These are phyloP conservation scores for Daedaleopsis sinensis DNA, from an alignment of 768 basidiomycete species.

Conservation along the genomic window DNA sequence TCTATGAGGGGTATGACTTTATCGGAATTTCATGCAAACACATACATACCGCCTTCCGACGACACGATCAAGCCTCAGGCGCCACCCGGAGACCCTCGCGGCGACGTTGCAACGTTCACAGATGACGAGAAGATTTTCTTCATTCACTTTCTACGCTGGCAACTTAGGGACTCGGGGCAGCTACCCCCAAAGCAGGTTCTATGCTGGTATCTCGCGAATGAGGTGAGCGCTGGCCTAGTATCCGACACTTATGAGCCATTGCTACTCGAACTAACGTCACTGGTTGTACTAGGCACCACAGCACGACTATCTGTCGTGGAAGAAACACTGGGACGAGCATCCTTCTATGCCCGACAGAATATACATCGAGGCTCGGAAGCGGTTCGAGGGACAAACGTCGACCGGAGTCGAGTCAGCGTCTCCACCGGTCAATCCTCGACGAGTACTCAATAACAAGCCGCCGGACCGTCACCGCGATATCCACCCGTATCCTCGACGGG, in stretches of 20 bases:
- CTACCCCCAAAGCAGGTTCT: background rate
- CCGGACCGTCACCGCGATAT: background rate
- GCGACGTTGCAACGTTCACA: background rate
- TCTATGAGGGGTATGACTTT: background rate
- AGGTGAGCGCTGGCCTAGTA: background rate
- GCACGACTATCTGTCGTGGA: constrained; percentile 3
- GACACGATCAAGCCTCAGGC: background rate
- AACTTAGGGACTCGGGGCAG: background rate
- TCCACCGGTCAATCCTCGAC: background rate
- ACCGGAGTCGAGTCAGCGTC: background rate
- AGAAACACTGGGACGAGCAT: constrained; percentile 10
- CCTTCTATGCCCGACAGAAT: constrained; percentile 5
- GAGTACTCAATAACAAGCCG: background rate
- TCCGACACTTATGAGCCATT: background rate
- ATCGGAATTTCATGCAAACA: constrained; percentile 5
- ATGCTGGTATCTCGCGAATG: background rate
- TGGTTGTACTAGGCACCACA: background rate
- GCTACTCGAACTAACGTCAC: background rate
- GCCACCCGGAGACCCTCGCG: background rate
- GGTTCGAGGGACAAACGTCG: no score
- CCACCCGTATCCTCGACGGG: background rate
- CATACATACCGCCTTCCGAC: background rate
- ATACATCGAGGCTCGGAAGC: constrained; percentile 2
- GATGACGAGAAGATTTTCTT: constrained; percentile 8
- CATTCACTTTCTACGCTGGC: constrained; percentile 15